Conservation (phyloP, 768 basidiomycete genomes). For the Tulasnella sp. region DNA sequence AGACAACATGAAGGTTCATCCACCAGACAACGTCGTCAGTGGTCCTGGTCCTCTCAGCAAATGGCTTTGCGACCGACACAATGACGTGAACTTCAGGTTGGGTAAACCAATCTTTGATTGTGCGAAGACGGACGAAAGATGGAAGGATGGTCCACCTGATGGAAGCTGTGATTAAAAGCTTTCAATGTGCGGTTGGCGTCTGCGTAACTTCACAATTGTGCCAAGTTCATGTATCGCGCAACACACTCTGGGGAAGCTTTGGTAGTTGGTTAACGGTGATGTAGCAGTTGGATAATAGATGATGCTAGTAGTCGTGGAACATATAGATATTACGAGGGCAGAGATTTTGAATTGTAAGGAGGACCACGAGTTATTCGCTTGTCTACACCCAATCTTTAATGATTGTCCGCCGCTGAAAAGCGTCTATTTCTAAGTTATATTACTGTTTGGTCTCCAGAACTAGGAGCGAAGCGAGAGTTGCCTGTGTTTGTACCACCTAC, state of each 20-base stretch:
- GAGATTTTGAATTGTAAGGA: no score
- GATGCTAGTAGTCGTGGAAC: no score
- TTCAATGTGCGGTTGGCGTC: no score
- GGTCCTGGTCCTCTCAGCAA: constrained; percentile 50
- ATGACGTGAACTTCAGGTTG: constrained; percentile 76
- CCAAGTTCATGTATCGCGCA: not conserved
- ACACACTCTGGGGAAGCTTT: no score
- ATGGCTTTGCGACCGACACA: constrained; percentile 90
- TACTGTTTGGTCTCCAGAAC: constrained; percentile 27
- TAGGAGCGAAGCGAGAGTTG: constrained; percentile 66
- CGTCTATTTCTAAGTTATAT: not conserved
- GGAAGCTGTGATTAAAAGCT: constrained; percentile 64
- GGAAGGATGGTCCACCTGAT: constrained; percentile 82
- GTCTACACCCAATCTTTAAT: no score
- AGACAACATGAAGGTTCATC: constrained; percentile 46
- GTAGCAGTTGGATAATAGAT: no score
- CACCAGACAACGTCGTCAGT: constrained; percentile 56
- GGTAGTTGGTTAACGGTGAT: no score
- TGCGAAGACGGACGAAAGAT: constrained; percentile 64
- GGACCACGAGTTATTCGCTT: no score
- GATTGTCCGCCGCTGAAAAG: not conserved
- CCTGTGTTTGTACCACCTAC: constrained; percentile 75
- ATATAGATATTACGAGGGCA: no score
- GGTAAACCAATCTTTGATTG: constrained; percentile 82
- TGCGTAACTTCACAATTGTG: no score